Base-by-base conservation (phyloP, 768 basidiomycete genomes). In the Podaxis sp. region DNA sequence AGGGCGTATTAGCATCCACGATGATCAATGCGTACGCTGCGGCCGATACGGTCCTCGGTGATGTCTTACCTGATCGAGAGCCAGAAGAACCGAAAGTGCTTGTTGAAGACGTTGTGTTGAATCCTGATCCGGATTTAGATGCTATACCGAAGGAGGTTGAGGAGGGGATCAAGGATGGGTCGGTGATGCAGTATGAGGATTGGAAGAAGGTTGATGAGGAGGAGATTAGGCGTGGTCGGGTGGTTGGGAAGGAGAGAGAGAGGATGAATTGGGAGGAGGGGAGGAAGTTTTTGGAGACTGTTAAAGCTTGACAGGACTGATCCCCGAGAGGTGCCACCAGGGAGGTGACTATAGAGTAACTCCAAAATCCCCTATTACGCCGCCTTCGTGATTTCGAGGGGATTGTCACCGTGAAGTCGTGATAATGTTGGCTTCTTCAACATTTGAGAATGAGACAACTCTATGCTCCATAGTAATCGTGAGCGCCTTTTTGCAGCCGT, bases 21-120 rank as follows among this genome's bases (percentile, higher is more conserved):
- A 95, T 99, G 95, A 86, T 93, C 74, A 84, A 97, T 71, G 92
- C 96, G 22, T 94, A 95, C 70, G 81, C 82, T 2, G 87, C 93
- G 2, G 89, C 92, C 2, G 87, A 90, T 42, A 77, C 82, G 0
- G 84, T 98, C 57, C 65, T 94, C 1, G 74, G 77, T 1, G 95
- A 96, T 68, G 80, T 72, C 71, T 59, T 70, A 28, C 44, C 61
- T 17, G 61, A 40, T 28, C 56, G 53, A 39, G 51, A 57, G 62
- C 38, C 63, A 49, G 42, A 17, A 19, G 48, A 24, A 28, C 67
- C 36, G 61, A 53, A 39, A 12, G 64, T 42, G 22, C 11, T 17
- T 64, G 57, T 61, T 30, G 64, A 67, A 19, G 61, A 57, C 12
- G 61, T 51, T 9, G 63, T 59, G 28, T 69, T 83, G 57, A 81